Evolutionary conservation across 768 basidiomycete species (phyloP), one percentile per base, ranked within the genome.

Genomic region (Termitomyces sp.): DNA sequence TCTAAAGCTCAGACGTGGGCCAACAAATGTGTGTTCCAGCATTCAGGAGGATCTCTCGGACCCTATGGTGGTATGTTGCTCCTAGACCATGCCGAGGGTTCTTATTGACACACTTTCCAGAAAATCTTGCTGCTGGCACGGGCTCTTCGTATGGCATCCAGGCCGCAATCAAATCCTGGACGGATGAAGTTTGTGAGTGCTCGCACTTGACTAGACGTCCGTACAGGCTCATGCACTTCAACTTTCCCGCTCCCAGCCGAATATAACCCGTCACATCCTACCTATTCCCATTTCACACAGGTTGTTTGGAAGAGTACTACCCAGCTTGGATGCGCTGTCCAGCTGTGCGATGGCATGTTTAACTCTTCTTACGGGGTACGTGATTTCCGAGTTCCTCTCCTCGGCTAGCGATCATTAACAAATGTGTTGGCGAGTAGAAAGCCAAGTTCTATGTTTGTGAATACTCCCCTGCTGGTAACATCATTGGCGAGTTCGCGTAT

Each of bases 81-180:
- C 35, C 8, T 25, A 51, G 8, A 9, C 43, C 23, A 30, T 34
- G n/a, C n/a, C 17, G 21, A 21, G 11, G 10, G 14, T 21, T 14
- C 48, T 37, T 52, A 19, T 50, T 55, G 28, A 43, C 27, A 25
- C 14, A 17, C 27, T 27, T 28, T 43, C 21, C n/a, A 85, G 88
- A 90, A 71, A 90, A 91, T 63, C 69, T 90, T 59, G 85, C 88
- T 54, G 88, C 86, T 53, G 88, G 87, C 9, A 84, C 85, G n/a
- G 85, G 83, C 16, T 61, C 65, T 23, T 64, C 61, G 28, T 87
- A 78, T 65, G 71, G 64, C 47, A 83, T 88, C 56, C 51, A 68
- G 11, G 45, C 67, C 0, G 87, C 80, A 17, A 70, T 89, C 61
- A 71, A 77, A 58, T 70, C 72, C 5, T 91, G 88, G 89, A 79